Base-by-base conservation (phyloP, 305 asterid genomes). In the Rubia occidens region DNA sequence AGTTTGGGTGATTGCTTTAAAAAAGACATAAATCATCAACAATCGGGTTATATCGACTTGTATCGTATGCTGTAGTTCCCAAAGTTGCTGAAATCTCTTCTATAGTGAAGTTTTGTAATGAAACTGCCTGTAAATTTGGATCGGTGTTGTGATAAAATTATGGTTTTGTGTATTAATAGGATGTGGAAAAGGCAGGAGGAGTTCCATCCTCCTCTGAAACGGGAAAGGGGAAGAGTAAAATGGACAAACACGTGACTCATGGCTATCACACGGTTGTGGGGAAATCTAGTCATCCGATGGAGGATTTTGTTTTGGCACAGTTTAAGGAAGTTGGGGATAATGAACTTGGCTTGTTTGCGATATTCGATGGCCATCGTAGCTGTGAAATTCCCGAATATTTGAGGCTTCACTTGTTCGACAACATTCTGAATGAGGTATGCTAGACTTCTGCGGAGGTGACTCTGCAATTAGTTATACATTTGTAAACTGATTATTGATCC, bases 361-460 rank as follows among this genome's bases (percentile, higher is more conserved):
- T 93, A 60, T 93, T 86, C 44, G 98, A 93, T 54, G 98, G 98
- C 49, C 98, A 93, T 80, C 73, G 86, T n/a, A 88, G 97, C 80
- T 94, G 78, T 0, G 95, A 88, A 59, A 67, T 93, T 44, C 96
- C 97, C 15, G 81, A 78, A 39, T 93, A 88, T 74, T 83, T 93
- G 75, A 87, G 84, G 68, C 83, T 91, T 70, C 88, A 93, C 77
- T 86, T 93, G 55, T 88, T 93, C 29, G 83, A 88, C 66, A 93
- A 86, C 79, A 93, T 93, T 35, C 69, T 93, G 60, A 86, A 87
- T 2, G 94, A 93, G 97, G 98, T 92, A 79, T 24, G 26, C n/a
- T 60, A n/a, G 9, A 24, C 5, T 26, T 58, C 66, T 63, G 71
- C 64, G 17, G 43, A 37, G 6, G 13, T 10, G 13, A 64, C 47